These are phyloP conservation scores for Asparagopsis taxiformis DNA, from an alignment of 31 red algal species.

Conservation along the genomic window DNA sequence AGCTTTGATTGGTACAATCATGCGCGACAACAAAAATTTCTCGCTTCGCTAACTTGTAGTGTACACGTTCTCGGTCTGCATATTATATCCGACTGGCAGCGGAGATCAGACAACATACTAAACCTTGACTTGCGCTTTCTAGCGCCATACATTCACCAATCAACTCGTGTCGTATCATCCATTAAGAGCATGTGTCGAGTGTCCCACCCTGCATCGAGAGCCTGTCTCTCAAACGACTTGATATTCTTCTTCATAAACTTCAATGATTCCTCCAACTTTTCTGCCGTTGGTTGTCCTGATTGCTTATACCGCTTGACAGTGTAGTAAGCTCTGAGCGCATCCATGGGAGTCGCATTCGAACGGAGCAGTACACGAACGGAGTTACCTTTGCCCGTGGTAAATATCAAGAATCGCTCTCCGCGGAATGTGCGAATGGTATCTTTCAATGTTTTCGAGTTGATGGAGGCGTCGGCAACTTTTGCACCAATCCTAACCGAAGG, in stretches of 20 bases:
- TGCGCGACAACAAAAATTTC: no score
- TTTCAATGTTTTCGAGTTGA: slow-evolving; percentile 13
- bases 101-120: no score
- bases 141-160: no score
- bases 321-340: slow-evolving; percentile 60
- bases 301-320: slow-evolving; percentile 40
- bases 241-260: slow-evolving; percentile 58
- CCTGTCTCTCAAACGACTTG: slow-evolving; percentile 20
- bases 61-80: no score
- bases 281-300: neutral
- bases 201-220: slow-evolving; percentile 41
- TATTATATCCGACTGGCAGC: no score
- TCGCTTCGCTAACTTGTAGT: no score
- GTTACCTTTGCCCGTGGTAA: slow-evolving; percentile 6
- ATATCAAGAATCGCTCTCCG: slow-evolving; percentile 66
- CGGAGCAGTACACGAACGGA: slow-evolving; percentile 32
- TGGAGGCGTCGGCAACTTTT: slow-evolving; percentile 22
- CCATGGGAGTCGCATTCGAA: slow-evolving; percentile 22
- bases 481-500: slow-evolving; percentile 73
- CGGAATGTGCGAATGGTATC: slow-evolving; percentile 22
- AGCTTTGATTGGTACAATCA: no score
- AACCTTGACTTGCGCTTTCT: no score
- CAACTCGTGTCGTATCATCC: slow-evolving; percentile 34
- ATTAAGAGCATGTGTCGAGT: slow-evolving; percentile 66
- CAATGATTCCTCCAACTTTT: slow-evolving; percentile 43